Percentiles rank a stretch among this genome's conserved stretches.
Conservation (phyloP, 352 stramenopile species). For the Pythium aristosporum region DNA sequence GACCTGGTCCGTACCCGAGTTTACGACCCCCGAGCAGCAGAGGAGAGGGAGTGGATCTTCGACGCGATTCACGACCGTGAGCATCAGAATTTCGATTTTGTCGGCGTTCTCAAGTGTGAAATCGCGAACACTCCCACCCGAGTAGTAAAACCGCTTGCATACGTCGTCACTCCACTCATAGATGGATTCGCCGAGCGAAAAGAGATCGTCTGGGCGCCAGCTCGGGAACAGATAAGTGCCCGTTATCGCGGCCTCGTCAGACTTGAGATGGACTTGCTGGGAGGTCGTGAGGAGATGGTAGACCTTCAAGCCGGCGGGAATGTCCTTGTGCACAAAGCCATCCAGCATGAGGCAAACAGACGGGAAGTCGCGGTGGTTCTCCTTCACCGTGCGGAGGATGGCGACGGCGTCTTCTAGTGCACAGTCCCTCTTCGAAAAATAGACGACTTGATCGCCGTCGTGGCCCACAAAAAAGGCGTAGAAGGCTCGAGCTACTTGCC, state of each 20-base stretch:
- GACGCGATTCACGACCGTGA: no score
- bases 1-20: no score
- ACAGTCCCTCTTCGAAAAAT: not conserved
- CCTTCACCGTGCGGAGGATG: not conserved
- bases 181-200: not conserved
- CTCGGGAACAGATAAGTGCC: not conserved
- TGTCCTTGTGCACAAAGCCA: not conserved
- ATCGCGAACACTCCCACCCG: not conserved
- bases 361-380: not conserved
- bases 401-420: not conserved
- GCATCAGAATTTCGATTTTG: no score
- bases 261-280: not conserved
- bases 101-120: not conserved
- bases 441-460: not conserved
- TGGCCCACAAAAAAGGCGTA: not conserved
- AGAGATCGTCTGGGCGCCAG: not conserved
- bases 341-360: not conserved
- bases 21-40: no score
- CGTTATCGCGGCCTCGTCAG: no score
- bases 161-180: not conserved
- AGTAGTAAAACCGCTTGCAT: not conserved
- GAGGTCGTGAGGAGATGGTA: not conserved
- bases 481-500: not conserved
- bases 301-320: not conserved
- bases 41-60: no score